Base-by-base conservation (phyloP, 202 grass and related monocot species). In the Cymbopogon flexuosus region DNA sequence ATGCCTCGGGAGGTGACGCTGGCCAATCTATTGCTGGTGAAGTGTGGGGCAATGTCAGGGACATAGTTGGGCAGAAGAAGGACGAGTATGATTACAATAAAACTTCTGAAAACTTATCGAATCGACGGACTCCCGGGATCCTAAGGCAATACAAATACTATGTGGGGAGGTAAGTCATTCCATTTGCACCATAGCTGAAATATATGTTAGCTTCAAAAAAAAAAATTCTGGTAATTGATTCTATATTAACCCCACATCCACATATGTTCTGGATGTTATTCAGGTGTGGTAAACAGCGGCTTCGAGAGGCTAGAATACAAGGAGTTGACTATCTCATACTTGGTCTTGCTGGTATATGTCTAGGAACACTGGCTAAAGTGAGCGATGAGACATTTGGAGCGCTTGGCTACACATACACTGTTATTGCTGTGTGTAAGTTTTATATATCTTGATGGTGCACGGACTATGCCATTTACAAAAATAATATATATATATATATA, bases 341-440 rank as follows among this genome's bases (percentile, higher is more conserved):
- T 15, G 86, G 94, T 19, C 87, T 97, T 59, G 89, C 91, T 68
- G 91, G 91, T 65, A 88, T 97, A 37, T 97, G 94, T 79, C 70
- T 97, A n/a, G 94, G 94, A 21, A 97, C 94, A 74, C 81, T 97
- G 46, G 94, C 94, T 45, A 97, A 97, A 93, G 91, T 97, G 73
- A 93, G 94, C 27, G 94, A 97, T 62, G 91, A 97, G 70, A 85
- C 91, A 24, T 97, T 97, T 73, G 94, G 91, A 31, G 89, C 94
- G 70, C 91, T 97, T 39, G 94, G 94, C 54, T 97, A 97, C 80
- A 93, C 94, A 5, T 93, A 97, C 83, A 93, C 89, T 13, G 93
- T 97, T 64, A 97, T 97, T 62, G 89, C 91, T 56, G 91, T 97
- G 39, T 97, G 93, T 97, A 89, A 93, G 93, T 90, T 83, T 10